Conservation (phyloP, 345 rosid genomes). For the Gynandropsis gynandra region DNA sequence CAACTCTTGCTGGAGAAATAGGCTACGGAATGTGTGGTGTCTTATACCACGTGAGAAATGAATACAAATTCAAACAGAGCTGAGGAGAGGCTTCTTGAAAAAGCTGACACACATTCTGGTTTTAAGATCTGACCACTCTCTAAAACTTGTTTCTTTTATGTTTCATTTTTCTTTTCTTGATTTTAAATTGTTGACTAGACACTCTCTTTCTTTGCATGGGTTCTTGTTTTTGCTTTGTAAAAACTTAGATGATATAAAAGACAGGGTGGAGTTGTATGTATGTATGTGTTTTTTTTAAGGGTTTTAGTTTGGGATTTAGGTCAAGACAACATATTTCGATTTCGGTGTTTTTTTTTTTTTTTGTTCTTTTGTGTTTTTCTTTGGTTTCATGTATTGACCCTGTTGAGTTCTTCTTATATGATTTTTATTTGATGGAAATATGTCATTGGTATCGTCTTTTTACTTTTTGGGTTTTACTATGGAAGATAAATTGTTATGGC, state of each 20-base stretch:
- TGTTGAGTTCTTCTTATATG: neutral
- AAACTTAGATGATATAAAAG: neutral
- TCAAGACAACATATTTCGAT: too few species aligned
- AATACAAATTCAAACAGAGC: neutral
- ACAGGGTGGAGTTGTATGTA: too few species aligned
- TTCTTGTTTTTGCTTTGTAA: constrained; percentile 2
- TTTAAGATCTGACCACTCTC: too few species aligned
- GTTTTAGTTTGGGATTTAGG: neutral
- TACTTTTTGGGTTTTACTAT: too few species aligned
- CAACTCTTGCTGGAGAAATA: neutral
- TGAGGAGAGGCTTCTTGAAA: neutral
- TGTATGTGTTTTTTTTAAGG: neutral
- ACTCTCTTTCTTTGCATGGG: neutral
- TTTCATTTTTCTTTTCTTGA: neutral
- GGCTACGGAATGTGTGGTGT: neutral
- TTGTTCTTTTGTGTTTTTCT: neutral
- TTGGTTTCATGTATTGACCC: neutral
- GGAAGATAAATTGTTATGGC: too few species aligned
- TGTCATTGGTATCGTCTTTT: neutral
- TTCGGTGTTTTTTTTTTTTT: too few species aligned
- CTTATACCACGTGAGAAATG: too few species aligned
- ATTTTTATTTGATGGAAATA: neutral
- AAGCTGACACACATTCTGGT: neutral
- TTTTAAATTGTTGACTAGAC: neutral
- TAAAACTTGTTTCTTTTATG: neutral